phyloP scores from a whole-genome alignment of 805 yeast genomes.

The Zygoascus biomembranicola region DNA sequence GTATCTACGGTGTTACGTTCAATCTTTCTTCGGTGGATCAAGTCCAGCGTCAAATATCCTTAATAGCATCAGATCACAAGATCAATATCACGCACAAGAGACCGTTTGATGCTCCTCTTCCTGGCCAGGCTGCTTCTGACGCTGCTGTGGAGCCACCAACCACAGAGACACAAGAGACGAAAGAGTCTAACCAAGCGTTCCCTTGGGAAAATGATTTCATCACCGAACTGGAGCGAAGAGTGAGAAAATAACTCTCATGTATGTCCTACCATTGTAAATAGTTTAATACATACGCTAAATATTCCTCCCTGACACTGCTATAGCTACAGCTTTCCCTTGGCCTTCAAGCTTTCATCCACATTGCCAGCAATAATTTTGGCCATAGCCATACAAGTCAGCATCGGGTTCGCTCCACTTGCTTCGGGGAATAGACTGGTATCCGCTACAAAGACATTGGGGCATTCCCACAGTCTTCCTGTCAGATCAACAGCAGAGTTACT shows the following conservation, averaged over 20 bases:
- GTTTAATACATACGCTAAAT: background rate
- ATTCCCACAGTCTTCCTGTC: slow-evolving; percentile 40
- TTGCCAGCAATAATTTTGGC: slow-evolving; percentile 37
- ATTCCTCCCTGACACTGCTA: background rate
- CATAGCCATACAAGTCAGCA: slow-evolving; percentile 42
- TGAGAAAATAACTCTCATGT: background rate
- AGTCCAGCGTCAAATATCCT: background rate
- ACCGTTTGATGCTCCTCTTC: slow-evolving; percentile 1
- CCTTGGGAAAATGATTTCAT: slow-evolving; percentile 3
- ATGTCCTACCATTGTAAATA: background rate
- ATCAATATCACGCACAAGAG: background rate
- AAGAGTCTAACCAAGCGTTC: background rate
- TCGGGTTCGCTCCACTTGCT: slow-evolving; percentile 49
- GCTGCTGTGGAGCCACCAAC: background rate
- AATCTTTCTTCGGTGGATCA: background rate
- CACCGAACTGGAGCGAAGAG: slow-evolving; percentile 1
- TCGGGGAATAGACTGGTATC: slow-evolving; percentile 45
- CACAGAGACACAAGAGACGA: background rate
- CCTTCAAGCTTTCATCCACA: slow-evolving; percentile 26
- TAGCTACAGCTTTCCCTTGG: background rate
- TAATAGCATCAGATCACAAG: background rate
- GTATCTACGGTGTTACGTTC: slow-evolving; percentile 2
- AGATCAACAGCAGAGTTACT: slow-evolving; percentile 36
- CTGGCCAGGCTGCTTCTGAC: background rate
- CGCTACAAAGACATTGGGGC: slow-evolving; percentile 40